Percentiles rank a stretch among this genome's conserved stretches.
phyloP scores from a whole-genome alignment of 164 flowering plant species.

The Tetracentron sinense region DNA sequence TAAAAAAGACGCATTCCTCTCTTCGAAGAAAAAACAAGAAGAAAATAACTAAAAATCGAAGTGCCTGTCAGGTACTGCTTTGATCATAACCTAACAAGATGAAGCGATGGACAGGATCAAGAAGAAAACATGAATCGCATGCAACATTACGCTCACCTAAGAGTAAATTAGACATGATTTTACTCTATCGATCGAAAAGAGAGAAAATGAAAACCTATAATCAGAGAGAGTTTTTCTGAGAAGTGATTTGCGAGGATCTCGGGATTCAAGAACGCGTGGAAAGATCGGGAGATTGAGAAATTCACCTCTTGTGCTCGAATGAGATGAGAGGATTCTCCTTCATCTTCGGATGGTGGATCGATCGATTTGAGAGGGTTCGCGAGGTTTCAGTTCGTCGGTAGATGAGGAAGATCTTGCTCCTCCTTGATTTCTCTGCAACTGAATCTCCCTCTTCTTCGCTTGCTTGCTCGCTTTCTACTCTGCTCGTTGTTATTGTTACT shows the following conservation, averaged over 20 bases:
- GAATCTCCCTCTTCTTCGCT: constrained; percentile 8
- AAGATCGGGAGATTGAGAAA: neutral
- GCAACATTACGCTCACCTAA: neutral
- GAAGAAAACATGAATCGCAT: neutral
- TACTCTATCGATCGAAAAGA: too few species aligned
- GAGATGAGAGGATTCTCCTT: constrained; percentile 43
- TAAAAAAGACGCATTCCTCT: too few species aligned
- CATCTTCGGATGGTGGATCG: constrained; percentile 41
- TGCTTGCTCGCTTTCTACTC: too few species aligned
- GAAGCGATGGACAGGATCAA: too few species aligned
- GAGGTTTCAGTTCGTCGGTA: constrained; percentile 1
- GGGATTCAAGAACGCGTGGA: constrained; percentile 21
- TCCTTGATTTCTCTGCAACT: constrained; percentile 34
- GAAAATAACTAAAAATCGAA: too few species aligned
- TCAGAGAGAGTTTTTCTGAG: neutral
- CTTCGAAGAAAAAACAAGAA: too few species aligned
- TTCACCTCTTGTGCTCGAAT: constrained; percentile 74
- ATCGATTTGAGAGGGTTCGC: too few species aligned
- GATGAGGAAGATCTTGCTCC: constrained; percentile 16
- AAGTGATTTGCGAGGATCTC: constrained; percentile 6
- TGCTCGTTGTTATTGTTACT: too few species aligned
- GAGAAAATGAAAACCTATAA: too few species aligned
- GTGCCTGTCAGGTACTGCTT: too few species aligned
- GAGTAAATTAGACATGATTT: too few species aligned
- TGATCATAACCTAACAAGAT: too few species aligned